Conservation (phyloP, 441 rosid genomes). For the Biscutella laevigata region DNA sequence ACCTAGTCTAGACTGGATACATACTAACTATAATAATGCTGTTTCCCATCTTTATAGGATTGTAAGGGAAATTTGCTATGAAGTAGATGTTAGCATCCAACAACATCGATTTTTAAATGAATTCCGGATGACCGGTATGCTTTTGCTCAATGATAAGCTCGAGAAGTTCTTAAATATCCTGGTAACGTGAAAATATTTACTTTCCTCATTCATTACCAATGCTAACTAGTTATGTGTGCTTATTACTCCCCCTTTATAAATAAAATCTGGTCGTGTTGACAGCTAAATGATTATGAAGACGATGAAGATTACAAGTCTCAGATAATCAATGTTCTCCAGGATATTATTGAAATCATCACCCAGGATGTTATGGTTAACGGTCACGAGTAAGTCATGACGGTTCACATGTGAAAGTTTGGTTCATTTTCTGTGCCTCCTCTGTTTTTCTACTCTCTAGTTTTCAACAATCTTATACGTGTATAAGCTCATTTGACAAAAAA, state of each 20-base stretch:
- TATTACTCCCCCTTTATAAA: not conserved
- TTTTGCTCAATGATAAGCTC: slow-evolving; percentile 63
- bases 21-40: slow-evolving; percentile 12
- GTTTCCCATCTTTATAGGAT: slow-evolving; percentile 35
- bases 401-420: slow-evolving; percentile 1
- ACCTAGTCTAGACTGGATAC: slow-evolving; percentile 6
- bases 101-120: slow-evolving; percentile 43
- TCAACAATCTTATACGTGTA: not conserved
- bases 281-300: slow-evolving; percentile 43
- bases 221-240: slow-evolving; percentile 7
- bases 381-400: slow-evolving; percentile 52
- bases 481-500: no score
- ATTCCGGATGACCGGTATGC: slow-evolving; percentile 72
- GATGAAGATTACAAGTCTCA: slow-evolving; percentile 43
- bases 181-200: slow-evolving; percentile 37
- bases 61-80: slow-evolving; percentile 41
- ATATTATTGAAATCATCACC: slow-evolving; percentile 74
- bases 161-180: slow-evolving; percentile 66
- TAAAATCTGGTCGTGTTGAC: slow-evolving; percentile 27
- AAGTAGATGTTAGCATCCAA: slow-evolving; percentile 44
- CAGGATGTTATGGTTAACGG: slow-evolving; percentile 75
- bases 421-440: slow-evolving; percentile 1
- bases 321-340: slow-evolving; percentile 85
- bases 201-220: not conserved
- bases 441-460: not conserved